phyloP scores from a whole-genome alignment of 225 moss, liverwort and hornwort species.

The Rhytidiadelphus loreus region DNA sequence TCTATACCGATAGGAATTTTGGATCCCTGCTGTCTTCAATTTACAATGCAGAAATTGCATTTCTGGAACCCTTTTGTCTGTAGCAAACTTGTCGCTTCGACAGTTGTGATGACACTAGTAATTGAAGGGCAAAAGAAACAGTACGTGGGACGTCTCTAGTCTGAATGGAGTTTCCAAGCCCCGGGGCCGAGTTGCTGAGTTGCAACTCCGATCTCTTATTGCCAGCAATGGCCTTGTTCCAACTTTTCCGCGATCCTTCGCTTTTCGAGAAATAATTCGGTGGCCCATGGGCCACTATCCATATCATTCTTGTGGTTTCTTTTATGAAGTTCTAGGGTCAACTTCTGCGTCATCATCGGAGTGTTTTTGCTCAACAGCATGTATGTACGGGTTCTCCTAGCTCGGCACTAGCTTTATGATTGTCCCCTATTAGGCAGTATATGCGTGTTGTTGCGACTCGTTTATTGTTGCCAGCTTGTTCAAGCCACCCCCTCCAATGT shows the following conservation, averaged over 20 bases:
- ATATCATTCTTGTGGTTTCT: constrained; percentile 11
- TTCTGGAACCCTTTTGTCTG: not conserved
- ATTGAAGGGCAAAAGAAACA: not conserved
- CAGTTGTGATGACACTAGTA: not conserved
- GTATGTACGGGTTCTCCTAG: not conserved
- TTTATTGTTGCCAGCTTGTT: not conserved
- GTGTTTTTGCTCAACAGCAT: not conserved
- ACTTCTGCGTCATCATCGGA: not conserved
- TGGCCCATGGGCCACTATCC: constrained; percentile 13
- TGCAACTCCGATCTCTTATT: constrained; percentile 5
- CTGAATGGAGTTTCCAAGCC: not conserved
- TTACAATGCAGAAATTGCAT: not conserved
- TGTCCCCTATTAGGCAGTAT: not conserved
- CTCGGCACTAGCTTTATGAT: not conserved
- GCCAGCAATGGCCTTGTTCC: not conserved
- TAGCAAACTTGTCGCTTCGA: not conserved
- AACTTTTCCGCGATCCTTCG: not conserved
- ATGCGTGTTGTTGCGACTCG: not conserved
- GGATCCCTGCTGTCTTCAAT: not conserved
- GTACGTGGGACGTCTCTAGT: not conserved
- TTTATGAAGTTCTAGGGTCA: not conserved
- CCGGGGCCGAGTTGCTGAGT: not conserved
- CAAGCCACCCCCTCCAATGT: not conserved
- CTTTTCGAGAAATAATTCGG: constrained; percentile 12
- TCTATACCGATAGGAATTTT: not conserved